phyloP scores from a whole-genome alignment of 768 basidiomycete species.

The Termitomyces sp. region DNA sequence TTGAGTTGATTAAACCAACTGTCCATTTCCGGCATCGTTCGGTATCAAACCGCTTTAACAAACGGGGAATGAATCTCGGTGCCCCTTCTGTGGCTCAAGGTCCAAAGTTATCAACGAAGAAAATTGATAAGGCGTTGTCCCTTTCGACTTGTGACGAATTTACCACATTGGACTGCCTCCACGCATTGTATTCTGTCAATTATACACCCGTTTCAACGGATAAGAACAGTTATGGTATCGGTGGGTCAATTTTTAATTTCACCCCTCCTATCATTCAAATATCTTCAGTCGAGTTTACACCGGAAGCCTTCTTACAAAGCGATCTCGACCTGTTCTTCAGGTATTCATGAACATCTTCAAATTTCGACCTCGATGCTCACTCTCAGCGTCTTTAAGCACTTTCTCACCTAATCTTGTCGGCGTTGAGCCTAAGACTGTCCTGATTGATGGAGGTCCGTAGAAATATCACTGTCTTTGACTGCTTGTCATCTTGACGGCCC shows the following conservation, averaged over 20 bases:
- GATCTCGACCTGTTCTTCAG: slow-evolving; percentile 33
- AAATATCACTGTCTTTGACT: background rate
- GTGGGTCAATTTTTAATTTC: slow-evolving; percentile 3
- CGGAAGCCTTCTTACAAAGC: slow-evolving; percentile 7
- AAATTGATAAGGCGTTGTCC: too few species aligned
- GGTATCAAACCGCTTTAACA: too few species aligned
- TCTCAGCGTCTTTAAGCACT: slow-evolving; percentile 18
- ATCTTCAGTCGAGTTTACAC: slow-evolving; percentile 6
- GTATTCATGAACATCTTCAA: slow-evolving; percentile 1
- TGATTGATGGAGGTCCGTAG: slow-evolving; percentile 28
- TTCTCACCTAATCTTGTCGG: slow-evolving; percentile 34
- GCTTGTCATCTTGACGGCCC: background rate
- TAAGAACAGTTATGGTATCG: slow-evolving; percentile 24
- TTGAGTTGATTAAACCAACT: too few species aligned
- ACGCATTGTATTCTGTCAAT: slow-evolving; percentile 21
- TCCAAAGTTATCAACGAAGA: too few species aligned
- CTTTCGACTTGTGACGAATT: too few species aligned
- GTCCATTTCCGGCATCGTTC: too few species aligned
- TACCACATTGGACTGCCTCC: slow-evolving; percentile 25
- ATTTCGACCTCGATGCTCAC: background rate
- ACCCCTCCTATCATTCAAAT: background rate
- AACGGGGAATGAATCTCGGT: too few species aligned
- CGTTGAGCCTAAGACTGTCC: slow-evolving; percentile 26
- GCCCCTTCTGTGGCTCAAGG: too few species aligned
- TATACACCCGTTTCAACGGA: slow-evolving; percentile 22